phyloP scores from a whole-genome alignment of 2,329 filamentous ascomycete genomes.

The Ophiobolus disseminans region DNA sequence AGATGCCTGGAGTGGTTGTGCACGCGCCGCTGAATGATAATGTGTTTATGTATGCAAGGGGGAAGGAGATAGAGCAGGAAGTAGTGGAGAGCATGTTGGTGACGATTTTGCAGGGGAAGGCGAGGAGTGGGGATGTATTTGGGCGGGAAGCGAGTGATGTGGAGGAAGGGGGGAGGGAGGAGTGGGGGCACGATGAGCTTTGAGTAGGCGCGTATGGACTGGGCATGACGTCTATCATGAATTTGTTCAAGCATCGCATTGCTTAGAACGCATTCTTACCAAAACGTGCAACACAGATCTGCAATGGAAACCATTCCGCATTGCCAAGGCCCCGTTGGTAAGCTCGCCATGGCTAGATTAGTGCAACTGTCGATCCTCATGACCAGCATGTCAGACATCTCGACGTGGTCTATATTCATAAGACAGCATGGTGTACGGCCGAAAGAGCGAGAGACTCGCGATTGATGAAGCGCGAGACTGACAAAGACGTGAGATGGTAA shows the following conservation, averaged over 20 bases:
- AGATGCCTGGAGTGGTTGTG: conserved; percentile 19
- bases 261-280: neutral
- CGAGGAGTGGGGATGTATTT: conserved; percentile 24
- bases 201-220: conserved; percentile 2
- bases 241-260: neutral
- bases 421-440: too few species aligned
- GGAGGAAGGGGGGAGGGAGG: neutral
- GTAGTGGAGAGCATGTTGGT: conserved; percentile 27
- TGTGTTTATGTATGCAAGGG: conserved; percentile 23
- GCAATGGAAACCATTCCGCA: neutral
- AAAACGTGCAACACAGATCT: neutral
- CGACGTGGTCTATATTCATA: too few species aligned
- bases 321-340: neutral
- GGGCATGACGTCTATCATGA: neutral
- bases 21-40: conserved; percentile 33
- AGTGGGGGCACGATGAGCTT: conserved; percentile 17
- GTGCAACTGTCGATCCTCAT: too few species aligned
- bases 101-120: conserved; percentile 26
- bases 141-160: conserved; percentile 17
- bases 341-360: neutral
- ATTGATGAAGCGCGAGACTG: too few species aligned
- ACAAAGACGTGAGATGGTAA: too few species aligned
- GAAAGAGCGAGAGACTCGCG: too few species aligned
- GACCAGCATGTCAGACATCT: too few species aligned
- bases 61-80: conserved; percentile 12